phyloP scores from a whole-genome alignment of 1,284 basidiomycete species.

The Entoloma clypeatum region DNA sequence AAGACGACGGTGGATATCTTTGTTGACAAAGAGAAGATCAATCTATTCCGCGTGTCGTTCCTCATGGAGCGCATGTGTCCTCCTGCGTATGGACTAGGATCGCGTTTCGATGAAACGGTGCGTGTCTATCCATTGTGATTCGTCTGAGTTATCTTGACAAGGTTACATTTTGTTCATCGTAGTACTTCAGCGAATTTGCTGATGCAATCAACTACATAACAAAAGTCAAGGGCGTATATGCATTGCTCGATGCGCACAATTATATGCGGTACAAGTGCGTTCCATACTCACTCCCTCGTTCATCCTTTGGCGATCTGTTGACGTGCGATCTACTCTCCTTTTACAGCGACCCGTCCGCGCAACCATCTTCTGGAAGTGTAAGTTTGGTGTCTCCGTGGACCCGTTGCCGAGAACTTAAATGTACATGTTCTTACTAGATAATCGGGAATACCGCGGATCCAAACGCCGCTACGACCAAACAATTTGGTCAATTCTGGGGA shows the following conservation, averaged over 20 bases:
- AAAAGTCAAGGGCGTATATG: slow-evolving; percentile 37
- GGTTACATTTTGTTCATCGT: not conserved
- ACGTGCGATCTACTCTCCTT: not conserved
- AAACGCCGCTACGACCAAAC: slow-evolving; percentile 38
- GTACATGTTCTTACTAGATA: slow-evolving; percentile 28
- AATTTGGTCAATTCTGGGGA: slow-evolving; percentile 37
- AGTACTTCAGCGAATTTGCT: slow-evolving; percentile 42
- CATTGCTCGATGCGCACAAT: slow-evolving; percentile 44
- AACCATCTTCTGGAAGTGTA: slow-evolving; percentile 42
- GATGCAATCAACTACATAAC: slow-evolving; percentile 45
- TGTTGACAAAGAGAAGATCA: slow-evolving; percentile 45
- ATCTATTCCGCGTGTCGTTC: slow-evolving; percentile 47
- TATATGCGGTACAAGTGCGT: slow-evolving; percentile 47
- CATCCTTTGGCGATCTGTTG: not conserved
- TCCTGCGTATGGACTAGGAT: slow-evolving; percentile 38
- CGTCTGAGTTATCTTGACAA: not conserved
- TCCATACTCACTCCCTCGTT: too few relatives aligned
- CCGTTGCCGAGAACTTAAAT: too few relatives aligned
- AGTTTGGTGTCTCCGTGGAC: slow-evolving; percentile 15
- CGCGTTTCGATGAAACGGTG: slow-evolving; percentile 43
- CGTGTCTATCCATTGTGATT: slow-evolving; percentile 12
- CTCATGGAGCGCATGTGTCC: slow-evolving; percentile 48
- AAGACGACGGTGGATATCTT: slow-evolving; percentile 44
- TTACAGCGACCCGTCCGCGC: slow-evolving; percentile 40
- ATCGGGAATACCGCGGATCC: slow-evolving; percentile 43